Evolutionary conservation across 2,329 filamentous ascomycete genomes (phyloP), one percentile per base, ranked within the genome.

Genomic region (Tolypocladium ophioglossoides): DNA sequence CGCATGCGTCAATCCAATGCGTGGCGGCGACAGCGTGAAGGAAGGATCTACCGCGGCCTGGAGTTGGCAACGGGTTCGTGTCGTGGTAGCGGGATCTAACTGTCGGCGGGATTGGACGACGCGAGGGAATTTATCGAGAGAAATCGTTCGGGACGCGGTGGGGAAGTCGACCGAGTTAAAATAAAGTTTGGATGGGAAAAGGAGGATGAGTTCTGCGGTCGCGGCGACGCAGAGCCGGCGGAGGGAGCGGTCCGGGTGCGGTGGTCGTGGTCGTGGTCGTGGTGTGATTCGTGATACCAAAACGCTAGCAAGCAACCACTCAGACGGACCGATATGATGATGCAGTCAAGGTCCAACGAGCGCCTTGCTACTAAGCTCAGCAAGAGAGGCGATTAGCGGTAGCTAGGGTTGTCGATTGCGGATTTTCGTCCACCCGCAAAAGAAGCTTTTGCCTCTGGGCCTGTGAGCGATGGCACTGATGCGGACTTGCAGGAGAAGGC

Each of bases 1-100:
- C 74, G 75, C 69, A 68, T 67, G 61, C 66, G 68, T 59, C 56
- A 54, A 53, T 55, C 30, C 22, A 24, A n/a, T 27, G 20, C 14
- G 30, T 41, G n/a, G 44, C 20, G 18, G 18, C 30, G 40, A 32
- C 20, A 20, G 14, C 4, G 54, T 35, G 9, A 46, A 35, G 27
- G 27, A 27, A 24, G 35, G 16, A 7, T 49, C 27, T 18, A 37
- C 52, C 12, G 18, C n/a, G 44, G 32, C 22, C 30, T n/a, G 14
- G 2, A 16, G 39, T 37, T 34, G 39, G 48, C 40, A 7, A 34
- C 53, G 2, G 58, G 27, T 53, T 50, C 52, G 52, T 52, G 57
- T 53, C 46, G 52, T 40, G 48, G 41, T 18, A 27, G 27, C n/a
- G 47, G 18, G 24, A 40, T 30, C 38, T 30, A 47, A 30, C n/a